A percentile compares a stretch with the other conserved stretches of the same genome.
Conservation (phyloP, 345 rosid species). For the Cardiospermum halicacabum region DNA sequence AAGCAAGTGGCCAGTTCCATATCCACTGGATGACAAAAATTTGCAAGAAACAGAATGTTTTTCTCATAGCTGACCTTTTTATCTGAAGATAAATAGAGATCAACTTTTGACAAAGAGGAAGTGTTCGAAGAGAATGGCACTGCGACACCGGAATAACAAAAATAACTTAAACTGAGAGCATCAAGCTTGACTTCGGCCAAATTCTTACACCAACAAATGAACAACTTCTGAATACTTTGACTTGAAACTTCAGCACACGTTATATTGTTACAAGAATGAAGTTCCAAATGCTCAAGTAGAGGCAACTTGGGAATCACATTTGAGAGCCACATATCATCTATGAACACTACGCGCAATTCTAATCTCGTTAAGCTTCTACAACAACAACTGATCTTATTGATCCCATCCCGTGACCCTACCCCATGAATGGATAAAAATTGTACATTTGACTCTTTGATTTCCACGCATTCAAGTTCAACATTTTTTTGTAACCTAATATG, state of each 20-base stretch:
- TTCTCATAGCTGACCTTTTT: background rate
- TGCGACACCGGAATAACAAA: background rate
- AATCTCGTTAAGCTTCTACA: background rate
- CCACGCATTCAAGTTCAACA: background rate
- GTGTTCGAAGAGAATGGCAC: background rate
- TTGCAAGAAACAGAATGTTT: background rate
- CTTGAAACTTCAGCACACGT: background rate
- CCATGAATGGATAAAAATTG: background rate
- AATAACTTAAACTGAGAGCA: background rate
- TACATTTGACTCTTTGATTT: background rate
- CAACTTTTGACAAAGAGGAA: background rate
- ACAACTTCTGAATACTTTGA: background rate
- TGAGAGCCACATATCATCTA: background rate
- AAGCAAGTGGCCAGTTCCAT: no score
- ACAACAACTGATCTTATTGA: background rate
- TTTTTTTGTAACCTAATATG: background rate
- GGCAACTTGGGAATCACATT: background rate
- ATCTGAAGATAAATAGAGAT: background rate
- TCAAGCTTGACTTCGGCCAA: background rate
- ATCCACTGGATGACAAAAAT: background rate
- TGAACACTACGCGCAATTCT: background rate
- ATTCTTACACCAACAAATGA: background rate
- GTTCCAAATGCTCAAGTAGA: background rate
- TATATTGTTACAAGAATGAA: background rate
- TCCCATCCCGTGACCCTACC: background rate